Percentiles rank a stretch among this genome's conserved stretches.
Evolutionary conservation across 176 grass and related monocot genomes (phyloP).

Genomic region (Eragrostis curvula): DNA sequence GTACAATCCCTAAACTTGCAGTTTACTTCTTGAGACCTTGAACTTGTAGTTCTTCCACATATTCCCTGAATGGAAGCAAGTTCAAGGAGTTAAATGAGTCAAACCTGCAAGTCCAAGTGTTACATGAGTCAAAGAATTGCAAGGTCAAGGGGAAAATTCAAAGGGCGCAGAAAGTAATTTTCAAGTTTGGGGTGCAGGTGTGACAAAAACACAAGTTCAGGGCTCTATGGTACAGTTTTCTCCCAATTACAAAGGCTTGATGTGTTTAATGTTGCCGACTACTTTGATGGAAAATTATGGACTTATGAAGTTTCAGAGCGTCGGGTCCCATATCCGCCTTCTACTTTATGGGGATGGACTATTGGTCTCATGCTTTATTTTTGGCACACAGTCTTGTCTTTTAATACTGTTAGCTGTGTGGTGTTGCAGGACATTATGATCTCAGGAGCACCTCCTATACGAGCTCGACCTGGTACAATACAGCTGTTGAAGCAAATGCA

Average conservation of each 20-base stretch:
- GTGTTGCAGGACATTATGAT: constrained; percentile 55
- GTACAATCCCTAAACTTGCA: not conserved
- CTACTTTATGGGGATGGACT: not conserved
- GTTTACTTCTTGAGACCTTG: not conserved
- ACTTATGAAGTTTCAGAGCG: constrained; percentile 17
- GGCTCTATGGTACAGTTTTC: too few relatives aligned
- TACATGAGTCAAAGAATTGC: not conserved
- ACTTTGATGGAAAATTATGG: not conserved
- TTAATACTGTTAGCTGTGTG: not conserved
- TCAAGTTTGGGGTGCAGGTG: not conserved
- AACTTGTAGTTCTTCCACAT: not conserved
- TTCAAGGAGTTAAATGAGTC: not conserved
- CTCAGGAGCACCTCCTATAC: constrained; percentile 35
- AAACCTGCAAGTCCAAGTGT: not conserved
- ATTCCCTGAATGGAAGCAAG: not conserved
- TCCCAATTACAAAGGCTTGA: not conserved
- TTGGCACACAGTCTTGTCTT: constrained; percentile 48
- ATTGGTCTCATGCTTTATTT: not conserved
- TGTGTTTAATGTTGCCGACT: not conserved
- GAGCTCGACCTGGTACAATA: not conserved
- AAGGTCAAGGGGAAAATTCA: not conserved
- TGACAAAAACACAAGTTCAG: too few relatives aligned
- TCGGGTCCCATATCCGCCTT: constrained; percentile 32
- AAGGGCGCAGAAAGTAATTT: not conserved
- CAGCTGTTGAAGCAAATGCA: constrained; percentile 60